Conservation (phyloP, 768 basidiomycete genomes). For the Leccinum olivaceopallidum region DNA sequence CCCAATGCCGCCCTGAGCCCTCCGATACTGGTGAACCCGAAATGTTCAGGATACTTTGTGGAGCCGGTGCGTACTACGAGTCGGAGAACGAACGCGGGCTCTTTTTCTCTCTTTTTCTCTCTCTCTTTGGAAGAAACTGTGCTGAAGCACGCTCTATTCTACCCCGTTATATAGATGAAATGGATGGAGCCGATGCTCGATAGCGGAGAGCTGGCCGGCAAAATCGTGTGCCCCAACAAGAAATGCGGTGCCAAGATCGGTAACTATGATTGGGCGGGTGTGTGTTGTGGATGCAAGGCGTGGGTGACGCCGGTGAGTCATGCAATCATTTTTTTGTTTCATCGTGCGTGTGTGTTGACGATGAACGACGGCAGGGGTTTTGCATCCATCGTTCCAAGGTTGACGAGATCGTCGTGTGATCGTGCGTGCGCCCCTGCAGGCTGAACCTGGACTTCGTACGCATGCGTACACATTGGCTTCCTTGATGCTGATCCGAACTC, state of each 20-base stretch:
- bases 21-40: conserved; percentile 72
- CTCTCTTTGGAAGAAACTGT: neutral
- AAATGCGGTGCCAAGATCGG: conserved; percentile 92
- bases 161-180: conserved; percentile 58
- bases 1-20: conserved; percentile 39
- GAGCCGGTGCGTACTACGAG: conserved; percentile 57
- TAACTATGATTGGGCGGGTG: conserved; percentile 96
- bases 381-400: conserved; percentile 71
- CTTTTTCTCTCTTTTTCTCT: neutral
- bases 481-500: neutral
- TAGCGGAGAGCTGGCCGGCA: conserved; percentile 78
- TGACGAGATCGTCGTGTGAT: conserved; percentile 50
- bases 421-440: neutral
- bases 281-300: conserved; percentile 85
- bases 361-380: conserved; percentile 40
- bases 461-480: neutral
- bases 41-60: conserved; percentile 96
- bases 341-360: neutral
- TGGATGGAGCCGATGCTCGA: conserved; percentile 93
- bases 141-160: neutral
- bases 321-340: neutral
- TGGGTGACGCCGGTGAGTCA: conserved; percentile 83
- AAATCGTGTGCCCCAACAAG: conserved; percentile 89
- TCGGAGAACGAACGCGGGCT: neutral
- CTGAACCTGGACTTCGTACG: neutral